Percentiles rank a stretch among this genome's conserved stretches.
These are phyloP conservation scores for Aspergillus nomiae DNA, from an alignment of 2,329 filamentous ascomycete species.

Conservation along the genomic window DNA sequence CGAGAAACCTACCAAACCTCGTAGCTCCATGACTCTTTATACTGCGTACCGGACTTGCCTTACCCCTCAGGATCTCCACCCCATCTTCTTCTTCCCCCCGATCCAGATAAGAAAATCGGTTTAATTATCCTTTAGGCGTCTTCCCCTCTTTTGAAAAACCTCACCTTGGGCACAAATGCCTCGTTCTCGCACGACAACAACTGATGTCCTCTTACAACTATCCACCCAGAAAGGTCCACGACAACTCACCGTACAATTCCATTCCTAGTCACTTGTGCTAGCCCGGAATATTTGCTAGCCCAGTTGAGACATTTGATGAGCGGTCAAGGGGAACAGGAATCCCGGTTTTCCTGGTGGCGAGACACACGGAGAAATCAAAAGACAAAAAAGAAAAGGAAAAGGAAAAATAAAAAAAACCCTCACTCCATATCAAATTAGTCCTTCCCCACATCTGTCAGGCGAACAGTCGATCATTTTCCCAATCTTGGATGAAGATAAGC, in stretches of 20 bases:
- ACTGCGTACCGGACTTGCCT: not conserved
- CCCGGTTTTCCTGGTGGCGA: not conserved
- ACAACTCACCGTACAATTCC: not conserved
- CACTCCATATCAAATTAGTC: not conserved
- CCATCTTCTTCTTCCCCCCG: not conserved
- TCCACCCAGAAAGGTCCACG: conserved; percentile 1
- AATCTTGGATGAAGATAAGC: conserved; percentile 2
- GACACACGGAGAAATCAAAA: not conserved
- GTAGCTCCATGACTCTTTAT: not conserved
- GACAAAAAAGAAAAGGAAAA: not conserved
- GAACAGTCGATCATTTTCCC: conserved; percentile 7
- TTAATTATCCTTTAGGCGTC: not conserved
- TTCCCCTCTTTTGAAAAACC: not conserved
- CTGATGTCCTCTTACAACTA: not conserved
- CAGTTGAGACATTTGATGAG: not conserved
- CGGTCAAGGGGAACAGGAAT: not conserved
- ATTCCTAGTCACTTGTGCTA: not conserved
- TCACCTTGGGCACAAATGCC: conserved; percentile 4
- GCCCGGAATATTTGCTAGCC: not conserved
- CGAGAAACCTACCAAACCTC: not conserved
- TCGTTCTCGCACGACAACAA: not conserved
- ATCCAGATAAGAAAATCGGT: not conserved
- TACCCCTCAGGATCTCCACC: not conserved
- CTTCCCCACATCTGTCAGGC: conserved; percentile 2
- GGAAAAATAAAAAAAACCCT: not conserved